phyloP scores from a whole-genome alignment of 768 basidiomycete genomes.

The Tephrocybe rancida region DNA sequence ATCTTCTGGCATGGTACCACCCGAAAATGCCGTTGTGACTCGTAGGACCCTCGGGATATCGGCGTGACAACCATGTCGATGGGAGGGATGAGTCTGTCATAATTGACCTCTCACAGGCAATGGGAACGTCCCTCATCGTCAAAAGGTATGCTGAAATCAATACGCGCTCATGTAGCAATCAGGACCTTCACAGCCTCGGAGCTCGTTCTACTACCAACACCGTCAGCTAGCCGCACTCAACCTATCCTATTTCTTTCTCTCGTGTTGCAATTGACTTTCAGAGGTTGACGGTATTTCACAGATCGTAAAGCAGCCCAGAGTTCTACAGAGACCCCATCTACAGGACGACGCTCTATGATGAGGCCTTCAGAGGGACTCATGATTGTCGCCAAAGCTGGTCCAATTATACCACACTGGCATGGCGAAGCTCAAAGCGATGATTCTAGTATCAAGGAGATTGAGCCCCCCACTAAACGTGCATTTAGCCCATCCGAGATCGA shows the following conservation, averaged over 20 bases:
- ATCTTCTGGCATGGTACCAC: not conserved
- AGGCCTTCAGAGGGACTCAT: conserved; percentile 3
- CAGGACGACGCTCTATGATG: conserved; percentile 12
- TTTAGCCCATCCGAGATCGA: conserved; percentile 19
- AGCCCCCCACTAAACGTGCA: conserved; percentile 9
- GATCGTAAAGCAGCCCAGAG: conserved; percentile 6
- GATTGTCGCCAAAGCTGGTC: conserved; percentile 11
- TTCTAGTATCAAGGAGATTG: conserved; percentile 10
- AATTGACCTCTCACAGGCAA: not conserved
- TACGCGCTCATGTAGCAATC: not conserved
- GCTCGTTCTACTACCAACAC: not conserved
- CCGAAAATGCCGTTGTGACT: conserved; percentile 1
- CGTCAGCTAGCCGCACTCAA: conserved; percentile 3
- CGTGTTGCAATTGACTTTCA: not conserved
- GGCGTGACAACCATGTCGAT: not conserved
- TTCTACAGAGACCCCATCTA: conserved; percentile 1
- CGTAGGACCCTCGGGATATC: not conserved
- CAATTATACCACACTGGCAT: conserved; percentile 19
- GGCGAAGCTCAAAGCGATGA: conserved; percentile 2
- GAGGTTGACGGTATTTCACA: not conserved
- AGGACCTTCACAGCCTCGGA: not conserved
- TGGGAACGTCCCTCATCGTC: not conserved
- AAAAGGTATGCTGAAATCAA: not conserved
- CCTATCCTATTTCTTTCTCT: conserved; percentile 7
- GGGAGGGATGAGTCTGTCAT: not conserved